These are phyloP conservation scores for Dryas drummondii DNA, from an alignment of 306 rosid species.

Conservation along the genomic window DNA sequence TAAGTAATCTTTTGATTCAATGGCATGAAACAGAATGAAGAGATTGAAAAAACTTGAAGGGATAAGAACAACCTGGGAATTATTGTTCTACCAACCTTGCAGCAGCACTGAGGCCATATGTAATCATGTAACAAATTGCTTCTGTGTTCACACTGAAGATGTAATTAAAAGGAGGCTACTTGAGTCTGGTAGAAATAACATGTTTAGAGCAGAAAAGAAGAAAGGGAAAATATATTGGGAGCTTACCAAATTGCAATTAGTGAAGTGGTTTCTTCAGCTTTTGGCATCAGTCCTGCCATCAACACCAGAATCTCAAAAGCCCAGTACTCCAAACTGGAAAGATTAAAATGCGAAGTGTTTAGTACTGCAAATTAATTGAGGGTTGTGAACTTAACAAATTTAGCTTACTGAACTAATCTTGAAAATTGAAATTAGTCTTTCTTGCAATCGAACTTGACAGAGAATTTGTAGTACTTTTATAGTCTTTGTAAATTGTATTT, in stretches of 20 bases:
- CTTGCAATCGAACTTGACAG: not conserved
- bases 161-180: not conserved
- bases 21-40: slow-evolving; percentile 5
- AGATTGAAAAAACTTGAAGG: not conserved
- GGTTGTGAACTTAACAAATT: no score
- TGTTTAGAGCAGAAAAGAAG: slow-evolving; percentile 11
- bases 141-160: slow-evolving; percentile 64
- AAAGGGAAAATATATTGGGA: not conserved
- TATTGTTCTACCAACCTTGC: slow-evolving; percentile 53
- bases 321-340: slow-evolving; percentile 77
- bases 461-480: not conserved
- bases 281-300: slow-evolving; percentile 73
- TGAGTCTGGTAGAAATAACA: not conserved
- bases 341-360: not conserved
- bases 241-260: slow-evolving; percentile 83
- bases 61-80: not conserved
- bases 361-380: not conserved
- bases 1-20: slow-evolving; percentile 1
- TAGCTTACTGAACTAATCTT: no score
- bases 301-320: slow-evolving; percentile 82
- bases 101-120: slow-evolving; percentile 82
- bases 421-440: no score
- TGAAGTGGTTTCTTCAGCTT: slow-evolving; percentile 65
- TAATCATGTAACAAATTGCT: slow-evolving; percentile 62
- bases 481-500: not conserved